Evolutionary conservation across 805 yeast genomes (phyloP), one percentile per base, ranked within the genome.

Genomic region (Spathaspora arborariae): DNA sequence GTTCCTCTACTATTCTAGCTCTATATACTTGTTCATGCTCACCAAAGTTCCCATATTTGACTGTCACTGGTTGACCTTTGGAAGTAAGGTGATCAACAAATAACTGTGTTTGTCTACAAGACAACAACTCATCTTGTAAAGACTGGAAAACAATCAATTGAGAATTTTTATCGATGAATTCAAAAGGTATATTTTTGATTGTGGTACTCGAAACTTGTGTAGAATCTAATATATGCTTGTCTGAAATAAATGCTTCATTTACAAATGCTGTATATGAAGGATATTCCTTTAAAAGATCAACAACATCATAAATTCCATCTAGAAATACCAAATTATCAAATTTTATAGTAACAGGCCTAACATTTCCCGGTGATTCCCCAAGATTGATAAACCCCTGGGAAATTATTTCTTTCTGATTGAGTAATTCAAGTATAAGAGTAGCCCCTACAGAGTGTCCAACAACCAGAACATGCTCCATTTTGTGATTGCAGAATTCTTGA

Each of bases 371-470:
- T 11, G 8, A 13, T 18, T 34, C 37, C 37, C 8, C 6, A 40
- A 43, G 42, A 39, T 15, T 40, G 16, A 16, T 36, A 7, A 49
- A 34, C 3, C 63, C 67, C 11, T 10, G 16, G 13, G 40, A 45
- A 9, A 64, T 24, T 4, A 65, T 55, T 24, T 56, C 50, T 15
- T 36, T 44, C 44, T 49, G 57, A 43, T 68, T 64, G 9, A 78
- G 52, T n/a, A 77, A 51, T 55, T 85, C 91, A 30, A 82, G 67
- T 4, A 75, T 67, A 41, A 86, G 57, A 1, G 86, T 81, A 1
- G 91, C 88, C 2, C 96, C 96, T 4, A 82, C 94, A 1, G 94
- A 85, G 64, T 88, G 96, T 0, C 96, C 96, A 9, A 79, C 68
- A 0, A 70, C 13, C 57, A 55, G 63, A n/a, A 61, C 24, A 4